Evolutionary conservation across 2,329 filamentous ascomycete genomes (phyloP).

Genomic region (Canariomyces notabilis): DNA sequence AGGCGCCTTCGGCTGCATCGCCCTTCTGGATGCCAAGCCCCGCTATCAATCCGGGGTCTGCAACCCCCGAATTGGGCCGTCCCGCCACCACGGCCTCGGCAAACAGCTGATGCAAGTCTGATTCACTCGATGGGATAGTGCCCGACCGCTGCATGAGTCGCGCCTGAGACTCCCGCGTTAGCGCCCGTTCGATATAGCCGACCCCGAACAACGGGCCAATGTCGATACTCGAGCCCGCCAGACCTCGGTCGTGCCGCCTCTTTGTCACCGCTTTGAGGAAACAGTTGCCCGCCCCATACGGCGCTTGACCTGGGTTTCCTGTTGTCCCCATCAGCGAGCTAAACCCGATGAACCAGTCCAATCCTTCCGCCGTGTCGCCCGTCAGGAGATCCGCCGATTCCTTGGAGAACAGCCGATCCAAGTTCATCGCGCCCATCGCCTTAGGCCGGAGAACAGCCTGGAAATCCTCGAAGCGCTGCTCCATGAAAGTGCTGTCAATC

Average conservation of each 20-base stretch:
- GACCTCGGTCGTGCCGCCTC: constrained; percentile 8
- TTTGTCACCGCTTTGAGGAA: constrained; percentile 38
- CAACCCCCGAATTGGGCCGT: constrained; percentile 2
- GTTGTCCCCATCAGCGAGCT: constrained; percentile 3
- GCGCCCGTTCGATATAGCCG: not conserved
- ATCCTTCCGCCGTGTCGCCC: too few species aligned
- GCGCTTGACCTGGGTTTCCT: constrained; percentile 12
- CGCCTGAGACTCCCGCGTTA: too few species aligned
- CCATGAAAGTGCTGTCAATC: constrained; percentile 24
- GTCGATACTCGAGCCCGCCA: constrained; percentile 15
- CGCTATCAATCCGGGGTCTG: not conserved
- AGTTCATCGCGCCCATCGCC: constrained; percentile 27
- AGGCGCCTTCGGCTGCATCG: not conserved
- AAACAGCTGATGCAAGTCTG: constrained; percentile 29
- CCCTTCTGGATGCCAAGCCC: not conserved
- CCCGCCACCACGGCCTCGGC: constrained; percentile 28
- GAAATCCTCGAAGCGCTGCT: constrained; percentile 24
- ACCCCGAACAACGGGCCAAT: constrained; percentile 12
- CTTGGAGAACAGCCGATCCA: constrained; percentile 29
- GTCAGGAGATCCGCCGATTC: too few species aligned
- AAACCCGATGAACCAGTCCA: constrained; percentile 32
- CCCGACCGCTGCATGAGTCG: too few species aligned
- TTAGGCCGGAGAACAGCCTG: constrained; percentile 29
- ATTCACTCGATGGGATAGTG: constrained; percentile 15
- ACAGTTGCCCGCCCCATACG: constrained; percentile 18